Conservation (phyloP, 2,329 filamentous ascomycete genomes). For the Boeremia lycopersici region DNA sequence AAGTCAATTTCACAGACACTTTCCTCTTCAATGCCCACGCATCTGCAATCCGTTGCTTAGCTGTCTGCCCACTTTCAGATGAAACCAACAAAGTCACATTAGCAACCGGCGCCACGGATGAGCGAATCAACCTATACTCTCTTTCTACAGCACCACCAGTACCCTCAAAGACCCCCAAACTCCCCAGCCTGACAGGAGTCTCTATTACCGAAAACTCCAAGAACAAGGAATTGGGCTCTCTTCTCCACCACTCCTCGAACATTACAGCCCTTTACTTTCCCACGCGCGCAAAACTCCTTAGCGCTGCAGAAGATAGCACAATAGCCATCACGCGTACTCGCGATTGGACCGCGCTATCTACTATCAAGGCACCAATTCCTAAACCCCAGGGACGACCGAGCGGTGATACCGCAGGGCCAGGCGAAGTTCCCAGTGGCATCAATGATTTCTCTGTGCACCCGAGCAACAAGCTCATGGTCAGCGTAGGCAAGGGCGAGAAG, state of each 20-base stretch:
- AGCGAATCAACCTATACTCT: constrained; percentile 93
- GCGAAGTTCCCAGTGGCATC: constrained; percentile 82
- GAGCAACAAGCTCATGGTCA: constrained; percentile 95
- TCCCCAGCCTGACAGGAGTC: constrained; percentile 72
- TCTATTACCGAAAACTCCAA: constrained; percentile 82
- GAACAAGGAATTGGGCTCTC: constrained; percentile 85
- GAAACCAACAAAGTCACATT: constrained; percentile 84
- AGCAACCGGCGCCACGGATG: constrained; percentile 89
- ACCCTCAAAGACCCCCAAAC: constrained; percentile 63
- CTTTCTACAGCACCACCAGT: constrained; percentile 66
- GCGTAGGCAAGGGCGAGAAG: constrained; percentile 84
- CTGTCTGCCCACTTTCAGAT: constrained; percentile 72
- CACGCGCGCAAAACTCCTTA: constrained; percentile 83
- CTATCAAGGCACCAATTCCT: constrained; percentile 86
- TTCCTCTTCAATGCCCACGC: constrained; percentile 95
- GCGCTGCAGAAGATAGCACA: constrained; percentile 87
- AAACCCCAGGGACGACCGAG: constrained; percentile 80
- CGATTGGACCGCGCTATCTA: constrained; percentile 87
- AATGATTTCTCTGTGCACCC: constrained; percentile 97
- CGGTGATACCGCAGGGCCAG: constrained; percentile 85
- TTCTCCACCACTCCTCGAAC: constrained; percentile 84
- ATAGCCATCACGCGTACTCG: constrained; percentile 85
- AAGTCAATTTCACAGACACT: constrained; percentile 79
- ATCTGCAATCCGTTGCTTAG: constrained; percentile 87
- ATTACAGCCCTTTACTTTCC: constrained; percentile 84